Percentiles rank a stretch among this genome's conserved stretches.
Evolutionary conservation across 306 rosid genomes (phyloP).

Genomic region (Cucurbita argyrosperma): DNA sequence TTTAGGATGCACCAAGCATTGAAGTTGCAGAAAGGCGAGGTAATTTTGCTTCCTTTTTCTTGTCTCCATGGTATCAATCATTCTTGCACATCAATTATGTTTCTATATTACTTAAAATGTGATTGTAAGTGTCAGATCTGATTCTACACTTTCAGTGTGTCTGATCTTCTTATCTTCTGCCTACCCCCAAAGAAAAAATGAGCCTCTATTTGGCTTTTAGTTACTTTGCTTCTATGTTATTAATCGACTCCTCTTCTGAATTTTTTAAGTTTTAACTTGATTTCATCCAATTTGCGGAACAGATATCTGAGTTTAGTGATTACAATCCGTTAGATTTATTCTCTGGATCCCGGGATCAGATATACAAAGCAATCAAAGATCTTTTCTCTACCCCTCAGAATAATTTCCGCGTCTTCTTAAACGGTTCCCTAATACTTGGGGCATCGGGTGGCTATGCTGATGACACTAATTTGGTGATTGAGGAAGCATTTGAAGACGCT

Average conservation of each 20-base stretch:
- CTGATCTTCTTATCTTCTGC: not conserved
- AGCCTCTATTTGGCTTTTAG: not conserved
- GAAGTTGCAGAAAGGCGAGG: slow-evolving; percentile 80
- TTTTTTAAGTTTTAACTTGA: not conserved
- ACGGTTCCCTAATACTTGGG: slow-evolving; percentile 78
- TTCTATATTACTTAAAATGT: not conserved
- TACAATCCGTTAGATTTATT: slow-evolving; percentile 78
- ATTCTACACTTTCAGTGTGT: not conserved
- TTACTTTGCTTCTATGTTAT: not conserved
- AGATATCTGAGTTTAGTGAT: slow-evolving; percentile 58
- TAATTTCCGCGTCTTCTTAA: slow-evolving; percentile 74
- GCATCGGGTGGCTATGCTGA: slow-evolving; percentile 52
- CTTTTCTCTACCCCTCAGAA: slow-evolving; percentile 82
- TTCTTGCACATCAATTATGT: not conserved
- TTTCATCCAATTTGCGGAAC: slow-evolving; percentile 14
- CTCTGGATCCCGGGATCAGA: slow-evolving; percentile 72
- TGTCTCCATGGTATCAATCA: not conserved
- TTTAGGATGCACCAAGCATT: slow-evolving; percentile 88
- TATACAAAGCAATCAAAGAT: slow-evolving; percentile 57
- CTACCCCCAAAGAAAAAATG: not conserved
- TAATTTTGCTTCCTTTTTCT: slow-evolving; percentile 4
- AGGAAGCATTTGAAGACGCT: slow-evolving; percentile 62
- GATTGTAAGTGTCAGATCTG: not conserved
- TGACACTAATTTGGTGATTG: slow-evolving; percentile 28
- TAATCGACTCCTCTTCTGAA: not conserved